Base-by-base conservation (phyloP, 164 flowering plant species). In the Euptelea pleiosperma region DNA sequence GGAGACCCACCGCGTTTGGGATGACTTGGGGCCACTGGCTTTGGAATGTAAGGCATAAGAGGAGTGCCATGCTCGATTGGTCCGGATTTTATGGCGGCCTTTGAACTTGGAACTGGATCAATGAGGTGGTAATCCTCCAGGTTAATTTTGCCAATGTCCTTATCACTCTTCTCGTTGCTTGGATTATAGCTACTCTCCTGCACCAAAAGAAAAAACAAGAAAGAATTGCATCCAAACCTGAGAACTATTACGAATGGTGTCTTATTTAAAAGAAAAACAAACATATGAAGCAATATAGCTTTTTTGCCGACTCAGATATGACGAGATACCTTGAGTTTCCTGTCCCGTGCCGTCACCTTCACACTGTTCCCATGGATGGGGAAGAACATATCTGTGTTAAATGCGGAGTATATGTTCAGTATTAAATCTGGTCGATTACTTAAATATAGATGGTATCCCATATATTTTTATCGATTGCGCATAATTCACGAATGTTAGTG, bases 21-120 rank as follows among this genome's bases (percentile, higher is more conserved):
- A 36, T 44, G 70, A 43, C 24, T 42, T 40, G 70, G 74, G 45
- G 93, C 80, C n/a, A 75, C 35, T 21, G 81, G 86, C 48, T 67
- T 69, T 29, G 96, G 91, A 57, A 88, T 76, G 46, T 68, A 76
- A 24, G 96, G 96, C 51, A 63, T 70, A 14, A 85, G 66, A 64
- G 91, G 96, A 65, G 82, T 72, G 30, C 84, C 86, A 61, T 88
- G 91, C 70, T 80, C 76, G n/a, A 88, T 78, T 0, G 96, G 91
- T 46, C 81, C 80, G 4, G 77, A 72, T 25, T 68, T 74, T 33
- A 82, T 46, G 14, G 84, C 61, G 21, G 86, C 78, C 64, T 77
- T 79, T 14, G 86, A 80, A 63, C 80, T 83, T 29, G 96, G 96
- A 55, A 60, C 73, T 15, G 96, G 89, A 67, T 87, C 83, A 12